phyloP scores from a whole-genome alignment of 805 yeast species.

The Spathaspora boniae region DNA sequence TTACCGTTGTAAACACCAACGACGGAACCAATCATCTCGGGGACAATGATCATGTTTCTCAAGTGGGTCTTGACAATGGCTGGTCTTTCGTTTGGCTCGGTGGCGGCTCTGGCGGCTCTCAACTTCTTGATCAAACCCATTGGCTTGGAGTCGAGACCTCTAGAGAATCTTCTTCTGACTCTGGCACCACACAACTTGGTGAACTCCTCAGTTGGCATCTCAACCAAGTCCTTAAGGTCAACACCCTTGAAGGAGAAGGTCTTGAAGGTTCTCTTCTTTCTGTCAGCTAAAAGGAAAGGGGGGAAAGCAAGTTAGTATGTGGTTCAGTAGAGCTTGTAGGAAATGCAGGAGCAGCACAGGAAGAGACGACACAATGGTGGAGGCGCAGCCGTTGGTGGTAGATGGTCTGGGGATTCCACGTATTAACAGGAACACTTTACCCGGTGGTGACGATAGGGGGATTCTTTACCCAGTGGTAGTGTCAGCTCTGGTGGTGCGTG shows the following conservation, averaged over 20 bases:
- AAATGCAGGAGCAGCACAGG: background rate
- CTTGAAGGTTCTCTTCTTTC: constrained; percentile 90
- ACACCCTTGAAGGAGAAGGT: constrained; percentile 99
- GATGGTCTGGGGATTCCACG: background rate
- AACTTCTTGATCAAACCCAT: constrained; percentile 95
- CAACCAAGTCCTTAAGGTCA: constrained; percentile 90
- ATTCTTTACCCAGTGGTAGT: too few relatives aligned
- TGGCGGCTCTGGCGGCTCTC: constrained; percentile 92
- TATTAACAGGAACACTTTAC: too few relatives aligned
- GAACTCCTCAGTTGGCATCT: constrained; percentile 94
- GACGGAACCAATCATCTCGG: constrained; percentile 99
- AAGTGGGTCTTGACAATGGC: constrained; percentile 97
- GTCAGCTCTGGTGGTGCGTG: too few relatives aligned
- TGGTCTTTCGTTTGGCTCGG: constrained; percentile 94
- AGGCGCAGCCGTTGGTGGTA: background rate
- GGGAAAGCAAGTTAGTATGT: constrained; percentile 9
- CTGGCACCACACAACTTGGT: constrained; percentile 96
- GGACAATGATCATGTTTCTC: constrained; percentile 97
- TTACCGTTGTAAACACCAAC: constrained; percentile 99
- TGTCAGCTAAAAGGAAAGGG: constrained; percentile 18
- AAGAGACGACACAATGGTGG: background rate
- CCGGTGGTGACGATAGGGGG: too few relatives aligned
- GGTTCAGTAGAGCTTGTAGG: background rate
- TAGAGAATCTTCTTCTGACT: constrained; percentile 99
- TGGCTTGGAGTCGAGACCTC: constrained; percentile 95